These are phyloP conservation scores for Avena sativa DNA, from an alignment of 176 grass and related monocot species.

Conservation along the genomic window DNA sequence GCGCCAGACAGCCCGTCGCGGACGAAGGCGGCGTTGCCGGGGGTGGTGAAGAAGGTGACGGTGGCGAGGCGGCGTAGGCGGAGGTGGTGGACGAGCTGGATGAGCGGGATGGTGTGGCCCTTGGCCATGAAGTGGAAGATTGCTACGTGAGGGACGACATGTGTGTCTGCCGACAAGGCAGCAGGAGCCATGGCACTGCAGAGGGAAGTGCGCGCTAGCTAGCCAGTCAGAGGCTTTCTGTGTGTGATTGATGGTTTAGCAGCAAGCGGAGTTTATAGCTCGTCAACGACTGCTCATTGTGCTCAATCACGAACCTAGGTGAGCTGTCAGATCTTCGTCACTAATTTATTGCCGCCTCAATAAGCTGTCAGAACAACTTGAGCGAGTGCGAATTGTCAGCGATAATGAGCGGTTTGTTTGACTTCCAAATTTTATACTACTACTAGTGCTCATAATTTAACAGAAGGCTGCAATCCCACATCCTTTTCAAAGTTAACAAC, in stretches of 20 bases:
- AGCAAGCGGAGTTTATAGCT: background rate
- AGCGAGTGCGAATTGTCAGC: background rate
- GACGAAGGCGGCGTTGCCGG: constrained; percentile 58
- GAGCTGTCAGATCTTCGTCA: background rate
- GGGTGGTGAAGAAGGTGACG: constrained; percentile 71
- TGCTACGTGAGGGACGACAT: constrained; percentile 50
- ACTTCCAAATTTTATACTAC: no score
- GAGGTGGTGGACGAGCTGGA: constrained; percentile 62
- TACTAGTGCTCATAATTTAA: no score
- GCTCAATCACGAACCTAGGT: background rate
- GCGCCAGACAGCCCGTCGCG: constrained; percentile 42
- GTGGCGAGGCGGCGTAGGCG: constrained; percentile 51
- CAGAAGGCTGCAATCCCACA: no score
- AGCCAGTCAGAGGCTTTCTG: background rate
- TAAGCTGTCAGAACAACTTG: background rate
- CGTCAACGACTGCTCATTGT: background rate
- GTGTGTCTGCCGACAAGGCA: background rate
- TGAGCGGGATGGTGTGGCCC: constrained; percentile 71
- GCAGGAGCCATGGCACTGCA: constrained; percentile 18
- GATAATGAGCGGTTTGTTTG: background rate
- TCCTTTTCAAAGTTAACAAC: no score
- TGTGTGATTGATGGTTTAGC: background rate
- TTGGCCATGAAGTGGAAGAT: constrained; percentile 79
- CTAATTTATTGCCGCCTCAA: background rate
- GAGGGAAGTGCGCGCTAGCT: background rate